Percentiles rank a stretch among this genome's conserved stretches.
Evolutionary conservation across 768 basidiomycete genomes (phyloP).

Genomic region (Asterophora lycoperdoides): DNA sequence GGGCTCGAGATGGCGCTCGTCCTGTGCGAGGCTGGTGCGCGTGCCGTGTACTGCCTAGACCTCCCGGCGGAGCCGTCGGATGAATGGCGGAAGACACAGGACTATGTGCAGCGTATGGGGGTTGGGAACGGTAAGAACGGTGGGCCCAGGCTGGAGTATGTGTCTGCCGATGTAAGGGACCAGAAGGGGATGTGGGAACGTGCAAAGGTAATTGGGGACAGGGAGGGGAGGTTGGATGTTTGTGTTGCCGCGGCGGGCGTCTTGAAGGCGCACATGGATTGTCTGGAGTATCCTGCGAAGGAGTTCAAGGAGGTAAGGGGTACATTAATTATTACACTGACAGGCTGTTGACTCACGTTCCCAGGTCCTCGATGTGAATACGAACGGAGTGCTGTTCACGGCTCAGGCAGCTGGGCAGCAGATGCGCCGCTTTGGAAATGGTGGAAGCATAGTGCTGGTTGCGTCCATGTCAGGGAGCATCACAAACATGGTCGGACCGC

Average conservation of each 20-base stretch:
- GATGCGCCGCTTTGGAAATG: constrained; percentile 50
- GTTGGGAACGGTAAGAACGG: constrained; percentile 14
- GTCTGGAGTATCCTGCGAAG: constrained; percentile 60
- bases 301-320: constrained; percentile 57
- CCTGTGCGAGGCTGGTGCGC: constrained; percentile 68
- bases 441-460: constrained; percentile 61
- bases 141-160: constrained; percentile 50
- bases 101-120: constrained; percentile 46
- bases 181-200: constrained; percentile 56
- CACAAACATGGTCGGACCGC: constrained; percentile 11
- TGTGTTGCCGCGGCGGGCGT: constrained; percentile 80
- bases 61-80: constrained; percentile 50
- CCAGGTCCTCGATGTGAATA: constrained; percentile 67
- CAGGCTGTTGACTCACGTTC: background rate
- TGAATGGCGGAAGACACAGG: constrained; percentile 52
- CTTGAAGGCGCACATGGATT: constrained; percentile 53
- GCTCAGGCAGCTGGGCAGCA: constrained; percentile 63
- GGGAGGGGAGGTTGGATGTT: constrained; percentile 68
- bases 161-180: constrained; percentile 60
- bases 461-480: constrained; percentile 62
- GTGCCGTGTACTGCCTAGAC: constrained; percentile 67
- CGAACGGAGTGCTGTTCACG: constrained; percentile 58
- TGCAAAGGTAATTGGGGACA: constrained; percentile 56
- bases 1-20: constrained; percentile 83
- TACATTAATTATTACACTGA: background rate